Evolutionary conservation across 2,329 filamentous ascomycete species (phyloP), one percentile per base, ranked within the genome.

Genomic region (Colletotrichum brevisporum): DNA sequence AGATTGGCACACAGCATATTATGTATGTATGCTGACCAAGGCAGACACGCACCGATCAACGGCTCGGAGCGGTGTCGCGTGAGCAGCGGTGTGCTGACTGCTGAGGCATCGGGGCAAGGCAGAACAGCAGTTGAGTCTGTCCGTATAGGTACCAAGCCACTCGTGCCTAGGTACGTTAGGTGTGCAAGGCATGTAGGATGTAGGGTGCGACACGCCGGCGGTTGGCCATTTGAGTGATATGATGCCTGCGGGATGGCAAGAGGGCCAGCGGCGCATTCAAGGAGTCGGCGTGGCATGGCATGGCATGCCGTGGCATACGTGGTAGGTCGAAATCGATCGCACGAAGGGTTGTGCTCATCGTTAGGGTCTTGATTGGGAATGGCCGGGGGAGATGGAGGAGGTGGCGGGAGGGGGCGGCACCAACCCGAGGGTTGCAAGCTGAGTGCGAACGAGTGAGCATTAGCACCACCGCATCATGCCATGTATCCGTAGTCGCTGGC

Each of bases 61-160:
- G 41, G 47, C 24, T 47, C 16, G 50, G 62, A 60, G 52, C 62
- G 51, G 55, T 60, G 66, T 65, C 66, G 62, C 55, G 66, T 66
- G 62, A 66, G 66, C 66, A 60, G 66, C 36, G 62, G 55, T 56
- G 55, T 66, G 43, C 24, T 51, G 61, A 68, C 51, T 66, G 43
- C 24, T 51, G 61, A 68, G 60, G 31, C 5, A 27, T 21, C 21
- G 24, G 12, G 48, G 12, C n/a, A 26, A 51, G 48, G n/a, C 48
- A 51, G 48, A 16, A 24, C 21, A 13, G 18, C 48, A 24, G 18
- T 3, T 10, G 24, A n/a, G 48, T 8, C 48, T 51, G 48, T 26
- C 21, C 48, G 21, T 10, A 21, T 24, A 24, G 21, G 21, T 24
- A n/a, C 6, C 12, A n/a, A 47, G 45, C 16, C 16, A 16, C 6